A percentile compares a stretch with the other conserved stretches of the same genome.
These are phyloP conservation scores for Fusarium tjaetaba DNA, from an alignment of 2,329 filamentous ascomycete species.

Conservation along the genomic window DNA sequence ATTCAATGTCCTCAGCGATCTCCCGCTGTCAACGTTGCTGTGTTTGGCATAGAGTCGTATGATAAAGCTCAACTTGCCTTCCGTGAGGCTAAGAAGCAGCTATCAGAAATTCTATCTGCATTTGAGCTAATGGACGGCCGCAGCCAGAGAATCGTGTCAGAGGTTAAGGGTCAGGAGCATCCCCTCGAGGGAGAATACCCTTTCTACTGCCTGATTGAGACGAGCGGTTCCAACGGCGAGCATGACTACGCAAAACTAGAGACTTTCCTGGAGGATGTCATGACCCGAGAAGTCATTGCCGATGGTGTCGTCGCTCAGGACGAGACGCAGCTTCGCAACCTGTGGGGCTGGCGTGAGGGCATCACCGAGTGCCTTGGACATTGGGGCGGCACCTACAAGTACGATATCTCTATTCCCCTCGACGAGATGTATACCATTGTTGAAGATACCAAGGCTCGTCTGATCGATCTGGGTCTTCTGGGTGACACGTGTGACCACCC, in stretches of 20 bases:
- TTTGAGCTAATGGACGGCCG: constrained; percentile 96
- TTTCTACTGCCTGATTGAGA: constrained; percentile 98
- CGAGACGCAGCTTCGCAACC: constrained; percentile 83
- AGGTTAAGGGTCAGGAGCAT: constrained; percentile 78
- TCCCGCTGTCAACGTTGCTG: constrained; percentile 91
- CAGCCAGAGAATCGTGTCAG: constrained; percentile 80
- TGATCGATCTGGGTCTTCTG: constrained; percentile 79
- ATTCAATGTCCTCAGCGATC: constrained; percentile 90
- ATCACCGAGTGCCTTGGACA: constrained; percentile 90
- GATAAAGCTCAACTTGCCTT: constrained; percentile 90
- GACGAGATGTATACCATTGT: constrained; percentile 88
- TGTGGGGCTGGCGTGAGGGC: constrained; percentile 95
- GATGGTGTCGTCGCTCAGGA: constrained; percentile 95
- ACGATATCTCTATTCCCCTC: constrained; percentile 94
- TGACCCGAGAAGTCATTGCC: constrained; percentile 84
- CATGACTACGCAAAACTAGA: constrained; percentile 95
- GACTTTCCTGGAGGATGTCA: constrained; percentile 88
- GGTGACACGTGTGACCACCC: constrained; percentile 80
- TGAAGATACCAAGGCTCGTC: constrained; percentile 79
- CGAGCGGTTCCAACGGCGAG: constrained; percentile 91
- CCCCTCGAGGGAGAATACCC: constrained; percentile 86
- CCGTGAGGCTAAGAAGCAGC: constrained; percentile 85
- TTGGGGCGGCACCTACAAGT: constrained; percentile 97
- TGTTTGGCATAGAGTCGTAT: constrained; percentile 90
- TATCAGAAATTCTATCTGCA: constrained; percentile 94